Evolutionary conservation across 1,284 basidiomycete genomes (phyloP).

Genomic region (Tilletia indica): DNA sequence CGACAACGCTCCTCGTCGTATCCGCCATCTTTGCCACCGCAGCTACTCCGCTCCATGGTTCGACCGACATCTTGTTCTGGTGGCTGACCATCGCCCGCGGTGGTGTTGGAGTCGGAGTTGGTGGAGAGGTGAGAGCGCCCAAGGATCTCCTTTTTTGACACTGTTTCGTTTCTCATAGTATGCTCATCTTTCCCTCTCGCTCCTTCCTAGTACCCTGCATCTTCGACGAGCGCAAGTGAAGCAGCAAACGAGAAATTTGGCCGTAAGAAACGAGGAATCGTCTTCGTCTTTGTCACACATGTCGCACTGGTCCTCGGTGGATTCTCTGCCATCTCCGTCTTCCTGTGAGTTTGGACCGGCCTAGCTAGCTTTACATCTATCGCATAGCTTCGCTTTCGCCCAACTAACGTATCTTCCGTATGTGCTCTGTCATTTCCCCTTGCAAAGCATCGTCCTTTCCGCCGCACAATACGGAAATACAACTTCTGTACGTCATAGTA

Average conservation of each 20-base stretch:
- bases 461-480: slow-evolving; percentile 46
- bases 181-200: slow-evolving; percentile 15
- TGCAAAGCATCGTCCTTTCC: slow-evolving; percentile 67
- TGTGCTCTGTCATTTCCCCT: too few species aligned
- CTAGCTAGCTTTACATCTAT: too few species aligned
- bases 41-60: slow-evolving; percentile 66
- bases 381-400: too few species aligned
- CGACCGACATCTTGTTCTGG: slow-evolving; percentile 68
- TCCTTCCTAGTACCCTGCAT: slow-evolving; percentile 67
- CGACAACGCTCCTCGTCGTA: slow-evolving; percentile 70
- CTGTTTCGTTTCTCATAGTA: not conserved
- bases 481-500: not conserved
- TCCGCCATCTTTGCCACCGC: slow-evolving; percentile 72
- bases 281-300: slow-evolving; percentile 75
- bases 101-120: slow-evolving; percentile 71
- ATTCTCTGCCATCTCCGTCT: slow-evolving; percentile 69
- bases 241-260: slow-evolving; percentile 70
- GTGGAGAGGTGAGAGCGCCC: slow-evolving; percentile 64
- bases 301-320: slow-evolving; percentile 55
- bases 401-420: too few species aligned
- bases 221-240: slow-evolving; percentile 68
- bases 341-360: slow-evolving; percentile 61
- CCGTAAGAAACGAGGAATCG: slow-evolving; percentile 66
- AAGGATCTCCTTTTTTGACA: too few species aligned
- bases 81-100: slow-evolving; percentile 72